phyloP scores from a whole-genome alignment of 225 moss, liverwort and hornwort genomes.

The Thuidium tamariscinum region DNA sequence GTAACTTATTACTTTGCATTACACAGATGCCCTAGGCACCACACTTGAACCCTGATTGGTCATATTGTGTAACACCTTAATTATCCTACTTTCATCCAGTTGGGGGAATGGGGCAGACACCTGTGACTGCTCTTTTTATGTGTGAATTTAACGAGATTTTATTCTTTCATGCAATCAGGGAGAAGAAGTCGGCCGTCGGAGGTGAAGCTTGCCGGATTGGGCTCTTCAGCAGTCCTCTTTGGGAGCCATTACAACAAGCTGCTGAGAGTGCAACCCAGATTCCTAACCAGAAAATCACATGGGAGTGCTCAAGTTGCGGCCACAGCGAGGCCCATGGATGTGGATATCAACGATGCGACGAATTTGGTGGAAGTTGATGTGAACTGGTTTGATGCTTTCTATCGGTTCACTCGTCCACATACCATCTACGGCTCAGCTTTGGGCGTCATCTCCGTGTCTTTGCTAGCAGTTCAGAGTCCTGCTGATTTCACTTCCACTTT shows the following conservation, averaged over 20 bases:
- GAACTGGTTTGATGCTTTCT: constrained; percentile 68
- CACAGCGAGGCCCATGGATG: constrained; percentile 65
- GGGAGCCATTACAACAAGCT: not conserved
- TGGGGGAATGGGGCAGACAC: not conserved
- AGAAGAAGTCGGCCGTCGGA: not conserved
- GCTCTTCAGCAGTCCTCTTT: not conserved
- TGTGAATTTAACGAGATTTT: not conserved
- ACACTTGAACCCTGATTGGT: not conserved
- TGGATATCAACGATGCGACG: constrained; percentile 43
- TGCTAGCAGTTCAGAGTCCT: constrained; percentile 57
- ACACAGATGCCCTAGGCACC: not conserved
- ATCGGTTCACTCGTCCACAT: constrained; percentile 74
- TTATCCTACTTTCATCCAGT: not conserved
- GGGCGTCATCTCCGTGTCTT: constrained; percentile 76
- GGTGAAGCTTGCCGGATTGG: not conserved
- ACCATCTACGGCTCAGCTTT: constrained; percentile 75
- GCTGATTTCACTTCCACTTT: constrained; percentile 56
- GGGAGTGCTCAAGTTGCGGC: constrained; percentile 5
- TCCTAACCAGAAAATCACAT: not conserved
- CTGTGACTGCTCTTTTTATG: not conserved
- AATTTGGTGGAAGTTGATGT: constrained; percentile 32
- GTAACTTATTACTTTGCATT: too few relatives aligned
- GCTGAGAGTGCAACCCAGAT: not conserved
- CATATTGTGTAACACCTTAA: not conserved
- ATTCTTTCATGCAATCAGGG: not conserved